These are phyloP conservation scores for Nymphaea thermarum DNA, from an alignment of 164 flowering plant genomes.

Conservation along the genomic window DNA sequence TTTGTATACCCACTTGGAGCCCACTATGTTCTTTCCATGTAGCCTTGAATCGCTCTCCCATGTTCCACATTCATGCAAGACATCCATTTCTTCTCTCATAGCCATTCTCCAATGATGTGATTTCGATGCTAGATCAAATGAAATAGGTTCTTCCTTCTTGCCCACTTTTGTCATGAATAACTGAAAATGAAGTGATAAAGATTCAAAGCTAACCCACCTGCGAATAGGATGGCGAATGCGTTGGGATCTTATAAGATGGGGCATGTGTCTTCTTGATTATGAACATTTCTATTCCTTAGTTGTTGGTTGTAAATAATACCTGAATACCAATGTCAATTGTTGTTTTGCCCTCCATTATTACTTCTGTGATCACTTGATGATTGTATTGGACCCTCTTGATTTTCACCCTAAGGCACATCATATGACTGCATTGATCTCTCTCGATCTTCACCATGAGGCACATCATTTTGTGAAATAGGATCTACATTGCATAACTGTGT, in stretches of 20 bases:
- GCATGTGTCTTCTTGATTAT: neutral
- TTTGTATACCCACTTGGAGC: constrained; percentile 7
- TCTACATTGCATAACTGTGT: too few species aligned
- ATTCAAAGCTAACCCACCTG: neutral
- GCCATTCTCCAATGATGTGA: neutral
- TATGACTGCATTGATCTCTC: too few species aligned
- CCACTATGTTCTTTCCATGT: constrained; percentile 2
- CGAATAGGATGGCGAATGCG: neutral
- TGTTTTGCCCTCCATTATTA: neutral
- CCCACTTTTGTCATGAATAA: neutral
- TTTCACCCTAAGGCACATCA: too few species aligned
- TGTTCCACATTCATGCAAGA: constrained; percentile 1
- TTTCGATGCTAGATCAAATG: neutral
- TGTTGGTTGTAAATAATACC: neutral
- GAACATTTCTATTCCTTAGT: neutral
- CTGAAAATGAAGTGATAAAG: neutral
- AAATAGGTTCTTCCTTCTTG: neutral
- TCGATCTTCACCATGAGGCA: too few species aligned
- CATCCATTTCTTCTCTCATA: constrained; percentile 1
- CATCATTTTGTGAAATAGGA: too few species aligned
- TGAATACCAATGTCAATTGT: neutral
- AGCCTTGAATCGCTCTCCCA: constrained; percentile 4
- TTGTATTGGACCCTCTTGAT: too few species aligned
- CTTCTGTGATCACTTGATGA: neutral
- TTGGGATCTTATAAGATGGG: neutral